phyloP scores from a whole-genome alignment of 768 basidiomycete species.

The Gloeostereum incarnatum region DNA sequence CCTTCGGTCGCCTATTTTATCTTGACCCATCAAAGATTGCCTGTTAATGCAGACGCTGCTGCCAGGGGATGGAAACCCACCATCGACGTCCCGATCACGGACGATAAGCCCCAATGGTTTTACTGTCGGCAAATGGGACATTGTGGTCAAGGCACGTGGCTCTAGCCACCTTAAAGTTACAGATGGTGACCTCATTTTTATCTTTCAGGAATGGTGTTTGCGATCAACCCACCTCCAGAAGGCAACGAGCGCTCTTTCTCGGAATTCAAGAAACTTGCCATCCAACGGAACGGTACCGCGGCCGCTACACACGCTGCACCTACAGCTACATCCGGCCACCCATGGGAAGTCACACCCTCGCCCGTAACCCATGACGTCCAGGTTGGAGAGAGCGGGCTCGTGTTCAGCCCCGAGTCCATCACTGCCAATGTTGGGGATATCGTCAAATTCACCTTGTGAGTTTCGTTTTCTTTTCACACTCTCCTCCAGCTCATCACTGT shows the following conservation, averaged over 20 bases:
- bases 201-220: constrained; percentile 56
- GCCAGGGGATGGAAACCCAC: constrained; percentile 26
- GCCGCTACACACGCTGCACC: constrained; percentile 9
- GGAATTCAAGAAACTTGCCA: constrained; percentile 40
- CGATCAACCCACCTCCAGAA: constrained; percentile 44
- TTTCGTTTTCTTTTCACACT: background rate
- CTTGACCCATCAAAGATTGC: constrained; percentile 21
- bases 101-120: constrained; percentile 43
- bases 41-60: constrained; percentile 27
- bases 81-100: constrained; percentile 28
- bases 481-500: constrained; percentile 9
- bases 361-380: constrained; percentile 22
- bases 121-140: constrained; percentile 44
- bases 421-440: constrained; percentile 30
- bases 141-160: constrained; percentile 29
- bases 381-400: constrained; percentile 31
- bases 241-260: constrained; percentile 29
- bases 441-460: constrained; percentile 23
- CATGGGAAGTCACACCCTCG: constrained; percentile 21
- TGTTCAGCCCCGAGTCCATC: constrained; percentile 22
- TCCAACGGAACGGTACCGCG: constrained; percentile 22
- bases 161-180: background rate
- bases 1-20: no score
- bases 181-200: background rate
- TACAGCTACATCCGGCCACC: constrained; percentile 12